These are phyloP conservation scores for Candida sonorensis DNA, from an alignment of 805 yeast genomes.

Conservation along the genomic window DNA sequence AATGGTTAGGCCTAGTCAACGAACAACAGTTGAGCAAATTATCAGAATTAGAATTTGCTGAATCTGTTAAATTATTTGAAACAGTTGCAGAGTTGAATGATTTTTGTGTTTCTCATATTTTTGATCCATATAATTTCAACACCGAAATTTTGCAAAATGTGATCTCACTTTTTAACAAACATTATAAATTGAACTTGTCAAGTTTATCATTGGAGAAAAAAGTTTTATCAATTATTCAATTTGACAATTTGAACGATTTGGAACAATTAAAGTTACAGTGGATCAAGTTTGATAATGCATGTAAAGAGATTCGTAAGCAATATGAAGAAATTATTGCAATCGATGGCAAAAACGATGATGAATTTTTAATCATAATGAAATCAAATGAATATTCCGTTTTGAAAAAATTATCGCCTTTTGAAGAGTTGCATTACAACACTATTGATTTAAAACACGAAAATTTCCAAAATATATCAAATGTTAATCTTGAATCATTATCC, in stretches of 20 bases:
- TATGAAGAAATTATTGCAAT: conserved; percentile 55
- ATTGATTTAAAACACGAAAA: conserved; percentile 1
- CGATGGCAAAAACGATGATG: conserved; percentile 28
- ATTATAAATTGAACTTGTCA: conserved; percentile 6
- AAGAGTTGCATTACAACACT: conserved; percentile 25
- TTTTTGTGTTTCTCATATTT: conserved; percentile 38
- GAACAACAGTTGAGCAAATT: conserved; percentile 4
- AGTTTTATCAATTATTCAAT: conserved; percentile 23
- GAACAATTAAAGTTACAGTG: conserved; percentile 47
- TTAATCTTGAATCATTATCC: conserved; percentile 4
- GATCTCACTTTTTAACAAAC: conserved; percentile 9
- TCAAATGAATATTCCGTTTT: conserved; percentile 28
- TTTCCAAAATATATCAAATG: conserved; percentile 5
- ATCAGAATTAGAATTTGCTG: conserved; percentile 6
- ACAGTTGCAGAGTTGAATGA: conserved; percentile 21
- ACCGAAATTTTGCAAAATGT: conserved; percentile 45
- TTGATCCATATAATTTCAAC: conserved; percentile 44
- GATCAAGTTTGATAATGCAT: conserved; percentile 62
- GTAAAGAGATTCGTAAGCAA: conserved; percentile 61
- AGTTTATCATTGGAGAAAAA: conserved; percentile 27
- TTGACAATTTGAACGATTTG: conserved; percentile 28
- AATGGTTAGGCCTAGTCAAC: conserved; percentile 12
- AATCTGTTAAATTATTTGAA: conserved; percentile 5
- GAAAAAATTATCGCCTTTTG: conserved; percentile 28
- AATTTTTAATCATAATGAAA: conserved; percentile 28